Evolutionary conservation across 176 grass and related monocot genomes (phyloP).

Genomic region (Secale cereale): DNA sequence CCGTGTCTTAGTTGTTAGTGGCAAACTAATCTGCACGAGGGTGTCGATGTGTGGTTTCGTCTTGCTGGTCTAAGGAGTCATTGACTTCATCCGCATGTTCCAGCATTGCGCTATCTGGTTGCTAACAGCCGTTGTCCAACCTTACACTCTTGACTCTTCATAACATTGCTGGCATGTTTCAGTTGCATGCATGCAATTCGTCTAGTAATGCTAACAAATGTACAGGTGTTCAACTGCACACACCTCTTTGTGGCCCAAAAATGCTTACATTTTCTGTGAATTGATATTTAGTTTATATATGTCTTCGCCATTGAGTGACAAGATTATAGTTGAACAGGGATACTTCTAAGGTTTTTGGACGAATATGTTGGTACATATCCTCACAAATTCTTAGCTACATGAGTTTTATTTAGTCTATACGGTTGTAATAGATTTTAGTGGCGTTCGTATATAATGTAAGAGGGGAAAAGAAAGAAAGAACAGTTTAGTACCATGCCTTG

Average conservation of each 20-base stretch:
- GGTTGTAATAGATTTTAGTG: not conserved
- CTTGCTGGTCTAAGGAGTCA: not conserved
- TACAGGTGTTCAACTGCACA: not conserved
- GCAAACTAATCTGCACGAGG: slow-evolving; percentile 8
- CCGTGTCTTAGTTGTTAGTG: not conserved
- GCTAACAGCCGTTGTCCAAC: too few relatives aligned
- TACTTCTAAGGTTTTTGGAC: not conserved
- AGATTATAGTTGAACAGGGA: not conserved
- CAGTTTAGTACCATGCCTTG: not conserved
- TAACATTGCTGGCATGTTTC: too few relatives aligned
- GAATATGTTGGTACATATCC: not conserved
- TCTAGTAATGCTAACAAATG: not conserved
- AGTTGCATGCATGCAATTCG: not conserved
- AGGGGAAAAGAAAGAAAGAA: not conserved
- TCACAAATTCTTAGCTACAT: not conserved
- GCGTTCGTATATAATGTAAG: not conserved
- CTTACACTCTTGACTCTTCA: too few relatives aligned
- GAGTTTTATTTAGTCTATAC: not conserved
- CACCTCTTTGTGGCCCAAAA: not conserved
- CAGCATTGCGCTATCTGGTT: not conserved
- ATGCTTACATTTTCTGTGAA: not conserved
- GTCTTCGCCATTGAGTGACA: not conserved
- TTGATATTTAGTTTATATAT: not conserved
- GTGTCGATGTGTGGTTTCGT: not conserved
- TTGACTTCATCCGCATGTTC: not conserved